Conservation (phyloP, 306 rosid species). For the Pueraria montana region DNA sequence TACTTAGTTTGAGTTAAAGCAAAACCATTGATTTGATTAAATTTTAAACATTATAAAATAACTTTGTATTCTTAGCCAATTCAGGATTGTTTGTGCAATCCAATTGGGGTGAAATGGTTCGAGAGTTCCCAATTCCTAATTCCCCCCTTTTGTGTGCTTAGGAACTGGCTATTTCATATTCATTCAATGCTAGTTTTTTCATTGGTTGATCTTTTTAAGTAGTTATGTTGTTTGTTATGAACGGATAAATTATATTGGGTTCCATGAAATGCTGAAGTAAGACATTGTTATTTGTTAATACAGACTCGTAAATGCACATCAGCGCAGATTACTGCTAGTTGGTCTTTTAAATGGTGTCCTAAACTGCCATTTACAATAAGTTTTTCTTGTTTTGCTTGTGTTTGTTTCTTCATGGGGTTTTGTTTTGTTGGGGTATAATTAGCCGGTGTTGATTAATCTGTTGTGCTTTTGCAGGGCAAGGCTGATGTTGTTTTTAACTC, state of each 20-base stretch:
- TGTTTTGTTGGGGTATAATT: not conserved
- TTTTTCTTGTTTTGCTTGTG: conserved; percentile 8
- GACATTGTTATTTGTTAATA: not conserved
- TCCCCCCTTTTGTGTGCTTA: not conserved
- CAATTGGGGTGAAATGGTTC: not conserved
- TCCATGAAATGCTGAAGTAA: conserved; percentile 7
- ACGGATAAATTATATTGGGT: not conserved
- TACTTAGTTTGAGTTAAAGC: not conserved
- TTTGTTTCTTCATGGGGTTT: conserved; percentile 32
- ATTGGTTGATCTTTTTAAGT: not conserved
- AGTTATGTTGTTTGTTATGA: not conserved
- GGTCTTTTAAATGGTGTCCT: not conserved
- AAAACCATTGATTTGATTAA: not conserved
- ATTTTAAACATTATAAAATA: not conserved
- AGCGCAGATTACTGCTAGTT: not conserved
- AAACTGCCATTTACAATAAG: not conserved
- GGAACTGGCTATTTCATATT: not conserved
- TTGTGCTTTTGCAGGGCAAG: conserved; percentile 68
- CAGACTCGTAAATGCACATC: not conserved
- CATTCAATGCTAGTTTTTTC: not conserved
- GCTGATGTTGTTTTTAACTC: conserved; percentile 85
- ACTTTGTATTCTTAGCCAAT: not conserved
- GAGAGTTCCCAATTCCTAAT: not conserved
- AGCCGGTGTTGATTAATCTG: conserved; percentile 10
- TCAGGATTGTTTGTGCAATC: not conserved